A percentile compares a stretch with the other conserved stretches of the same genome.
These are phyloP conservation scores for Eimeria tenella DNA, from an alignment of 169 alveolate species.

Conservation along the genomic window DNA sequence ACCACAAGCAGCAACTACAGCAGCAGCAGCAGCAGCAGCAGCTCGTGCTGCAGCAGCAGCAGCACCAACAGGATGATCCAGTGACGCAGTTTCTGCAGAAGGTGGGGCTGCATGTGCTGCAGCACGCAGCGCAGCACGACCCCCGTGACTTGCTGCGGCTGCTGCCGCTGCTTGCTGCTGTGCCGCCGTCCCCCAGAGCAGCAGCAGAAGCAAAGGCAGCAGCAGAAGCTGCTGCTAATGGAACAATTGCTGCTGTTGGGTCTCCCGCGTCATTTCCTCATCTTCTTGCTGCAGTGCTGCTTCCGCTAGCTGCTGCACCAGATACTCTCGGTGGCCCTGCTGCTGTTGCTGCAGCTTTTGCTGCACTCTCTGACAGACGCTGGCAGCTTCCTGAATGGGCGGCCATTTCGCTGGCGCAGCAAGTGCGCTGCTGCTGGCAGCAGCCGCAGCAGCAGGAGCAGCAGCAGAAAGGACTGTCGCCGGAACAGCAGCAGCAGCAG, in stretches of 20 bases:
- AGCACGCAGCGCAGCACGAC: background rate
- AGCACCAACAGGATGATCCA: background rate
- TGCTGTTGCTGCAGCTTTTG: background rate
- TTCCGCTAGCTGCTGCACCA: background rate
- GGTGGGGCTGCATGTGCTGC: constrained; percentile 7
- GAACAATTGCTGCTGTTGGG: background rate
- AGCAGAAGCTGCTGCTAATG: background rate
- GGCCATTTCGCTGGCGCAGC: background rate
- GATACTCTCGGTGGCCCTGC: background rate
- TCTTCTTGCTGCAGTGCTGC: background rate
- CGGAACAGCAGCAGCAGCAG: too few species aligned
- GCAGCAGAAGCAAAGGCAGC: background rate
- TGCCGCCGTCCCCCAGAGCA: background rate
- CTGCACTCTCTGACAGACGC: background rate
- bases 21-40: background rate
- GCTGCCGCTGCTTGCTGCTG: constrained; percentile 4
- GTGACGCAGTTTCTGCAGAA: background rate
- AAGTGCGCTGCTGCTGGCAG: background rate
- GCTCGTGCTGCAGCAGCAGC: background rate
- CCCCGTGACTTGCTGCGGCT: background rate
- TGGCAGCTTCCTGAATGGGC: background rate
- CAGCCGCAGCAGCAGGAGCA: background rate
- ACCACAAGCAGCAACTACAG: background rate
- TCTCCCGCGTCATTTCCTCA: background rate
- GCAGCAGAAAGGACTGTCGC: background rate